Conservation (phyloP, 306 rosid genomes). For the Cucumis melo region DNA sequence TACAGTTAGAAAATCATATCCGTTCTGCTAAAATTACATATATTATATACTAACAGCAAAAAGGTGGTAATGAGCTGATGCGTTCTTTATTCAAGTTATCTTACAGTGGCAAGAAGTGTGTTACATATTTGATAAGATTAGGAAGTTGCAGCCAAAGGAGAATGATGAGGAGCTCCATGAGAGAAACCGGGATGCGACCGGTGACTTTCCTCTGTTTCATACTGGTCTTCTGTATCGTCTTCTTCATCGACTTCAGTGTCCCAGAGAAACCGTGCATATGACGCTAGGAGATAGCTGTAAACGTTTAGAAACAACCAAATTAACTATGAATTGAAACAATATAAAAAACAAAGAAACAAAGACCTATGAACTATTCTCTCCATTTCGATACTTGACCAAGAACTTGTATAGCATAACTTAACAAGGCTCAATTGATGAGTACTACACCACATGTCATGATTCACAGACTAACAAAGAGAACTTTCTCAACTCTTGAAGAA, state of each 20-base stretch:
- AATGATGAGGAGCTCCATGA: slow-evolving; percentile 25
- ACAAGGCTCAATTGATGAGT: neutral
- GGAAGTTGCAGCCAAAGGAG: slow-evolving; percentile 40
- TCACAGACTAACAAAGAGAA: neutral
- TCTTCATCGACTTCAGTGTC: slow-evolving; percentile 47
- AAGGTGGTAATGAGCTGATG: neutral
- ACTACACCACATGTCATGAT: neutral
- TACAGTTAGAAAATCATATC: neutral
- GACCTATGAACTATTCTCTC: neutral
- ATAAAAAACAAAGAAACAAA: neutral
- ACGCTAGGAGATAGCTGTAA: slow-evolving; percentile 59
- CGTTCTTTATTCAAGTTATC: neutral
- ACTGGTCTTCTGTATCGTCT: slow-evolving; percentile 18
- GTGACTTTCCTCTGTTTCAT: slow-evolving; percentile 15
- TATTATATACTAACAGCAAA: neutral
- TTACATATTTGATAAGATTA: slow-evolving; percentile 1
- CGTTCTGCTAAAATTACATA: neutral
- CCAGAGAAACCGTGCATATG: slow-evolving; percentile 35
- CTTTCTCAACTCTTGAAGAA: neutral
- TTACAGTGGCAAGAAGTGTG: neutral
- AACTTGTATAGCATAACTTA: neutral
- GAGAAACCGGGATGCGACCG: slow-evolving; percentile 13
- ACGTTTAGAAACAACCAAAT: neutral
- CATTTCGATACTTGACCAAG: neutral
- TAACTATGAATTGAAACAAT: neutral